Conservation (phyloP, 1,284 basidiomycete species). For the Trichosporon asahii region DNA sequence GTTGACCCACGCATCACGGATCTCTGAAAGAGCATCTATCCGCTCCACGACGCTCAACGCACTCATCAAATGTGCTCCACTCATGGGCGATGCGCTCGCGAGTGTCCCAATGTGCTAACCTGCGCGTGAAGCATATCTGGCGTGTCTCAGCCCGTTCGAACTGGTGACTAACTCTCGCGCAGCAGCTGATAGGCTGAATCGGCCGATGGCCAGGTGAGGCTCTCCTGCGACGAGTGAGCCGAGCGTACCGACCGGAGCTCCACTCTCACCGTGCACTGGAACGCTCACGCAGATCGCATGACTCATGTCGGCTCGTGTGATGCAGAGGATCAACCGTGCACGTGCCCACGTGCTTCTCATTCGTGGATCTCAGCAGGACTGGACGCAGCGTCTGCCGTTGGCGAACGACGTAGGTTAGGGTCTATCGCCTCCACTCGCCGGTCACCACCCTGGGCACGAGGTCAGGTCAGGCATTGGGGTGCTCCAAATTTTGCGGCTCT, state of each 20-base stretch:
- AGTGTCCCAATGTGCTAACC: no score
- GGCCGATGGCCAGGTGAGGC: not conserved
- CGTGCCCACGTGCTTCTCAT: not conserved
- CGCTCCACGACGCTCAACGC: no score
- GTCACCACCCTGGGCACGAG: not conserved
- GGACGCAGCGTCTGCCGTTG: not conserved
- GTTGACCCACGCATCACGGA: no score
- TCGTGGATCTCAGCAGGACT: not conserved
- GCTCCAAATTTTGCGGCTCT: not conserved
- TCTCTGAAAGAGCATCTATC: no score
- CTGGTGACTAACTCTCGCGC: not conserved
- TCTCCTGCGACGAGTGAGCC: not conserved
- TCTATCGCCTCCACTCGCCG: not conserved
- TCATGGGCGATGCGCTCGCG: no score
- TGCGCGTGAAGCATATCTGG: not conserved
- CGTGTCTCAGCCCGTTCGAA: not conserved
- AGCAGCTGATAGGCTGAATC: not conserved
- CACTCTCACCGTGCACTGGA: not conserved
- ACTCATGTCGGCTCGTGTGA: not conserved
- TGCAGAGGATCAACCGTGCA: not conserved
- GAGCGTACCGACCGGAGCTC: not conserved
- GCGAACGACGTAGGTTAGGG: not conserved
- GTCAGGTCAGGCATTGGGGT: not conserved
- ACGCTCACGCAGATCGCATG: not conserved
- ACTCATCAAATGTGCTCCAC: no score